Base-by-base conservation (phyloP, 768 basidiomycete genomes). In the Pulveroboletus sp. region DNA sequence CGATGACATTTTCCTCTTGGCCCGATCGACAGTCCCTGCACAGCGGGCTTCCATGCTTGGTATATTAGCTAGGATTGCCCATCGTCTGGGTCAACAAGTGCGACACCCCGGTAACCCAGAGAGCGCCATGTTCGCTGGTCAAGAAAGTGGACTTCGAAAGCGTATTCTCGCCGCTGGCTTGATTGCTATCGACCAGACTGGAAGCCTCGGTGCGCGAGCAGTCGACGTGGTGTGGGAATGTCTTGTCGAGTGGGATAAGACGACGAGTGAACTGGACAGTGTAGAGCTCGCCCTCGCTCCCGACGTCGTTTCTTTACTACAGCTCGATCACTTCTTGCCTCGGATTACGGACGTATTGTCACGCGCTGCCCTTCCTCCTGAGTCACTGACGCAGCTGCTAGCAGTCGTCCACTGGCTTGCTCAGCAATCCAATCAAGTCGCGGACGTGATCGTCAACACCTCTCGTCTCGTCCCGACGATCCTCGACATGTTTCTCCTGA, bases 1-100 rank as follows among this genome's bases (percentile, higher is more conserved):
- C 2, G 84, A 90, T 39, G 93, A 95, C 52, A 74, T 95, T 4
- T 84, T 94, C 39, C 70, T 88, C 36, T 75, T 94, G 8, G 81
- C 83, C 4, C 73, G 89, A 35, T 93, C 90, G 1, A 91, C 84
- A 3, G 86, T 93, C 0, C 82, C 84, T 11, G 84, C 87, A 6
- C 93, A 97, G 62, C 76, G 93, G 31, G 81, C 86, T 5, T 80
- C 81, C 0, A 93, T 94, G 86, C 71, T 95, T 15, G 79, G 81
- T 6, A 73, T 94, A 3, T 68, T 95, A 1, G 75, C 77, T 0
- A 76, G 77, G 28, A 78, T 93, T 42, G 72, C 79, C 5, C 70
- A 70, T 21, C 64, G 67, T 32, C 47, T 69, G 3, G 54, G 65
- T 6, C 39, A 10, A 28, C 67, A 65, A 41, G 55, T 43, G 2